These are phyloP conservation scores for Pichia inconspicua DNA, from an alignment of 1,139 yeast species.

Conservation along the genomic window DNA sequence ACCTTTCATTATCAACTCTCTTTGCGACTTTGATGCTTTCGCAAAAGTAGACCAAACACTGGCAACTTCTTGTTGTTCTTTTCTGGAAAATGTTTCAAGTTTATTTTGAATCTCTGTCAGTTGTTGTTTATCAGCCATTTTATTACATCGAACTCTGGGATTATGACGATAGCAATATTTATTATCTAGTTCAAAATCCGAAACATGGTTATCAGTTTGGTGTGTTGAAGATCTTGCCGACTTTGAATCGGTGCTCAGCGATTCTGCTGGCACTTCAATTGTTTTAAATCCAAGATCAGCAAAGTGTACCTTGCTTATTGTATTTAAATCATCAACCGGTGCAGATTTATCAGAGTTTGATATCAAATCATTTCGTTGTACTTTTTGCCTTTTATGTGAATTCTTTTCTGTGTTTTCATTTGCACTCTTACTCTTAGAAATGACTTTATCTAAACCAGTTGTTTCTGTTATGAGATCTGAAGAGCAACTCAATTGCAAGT, in stretches of 20 bases:
- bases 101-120: constrained; percentile 56
- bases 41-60: constrained; percentile 76
- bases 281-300: neutral
- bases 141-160: constrained; percentile 71
- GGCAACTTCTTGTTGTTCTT: constrained; percentile 64
- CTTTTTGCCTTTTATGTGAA: neutral
- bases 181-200: constrained; percentile 27
- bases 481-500: neutral
- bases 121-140: constrained; percentile 58
- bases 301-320: neutral
- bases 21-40: constrained; percentile 60
- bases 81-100: constrained; percentile 48
- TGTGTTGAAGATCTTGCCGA: neutral
- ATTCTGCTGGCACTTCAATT: neutral
- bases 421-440: neutral
- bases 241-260: neutral
- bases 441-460: neutral
- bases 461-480: neutral
- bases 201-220: neutral
- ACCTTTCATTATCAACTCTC: constrained; percentile 75
- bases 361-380: neutral
- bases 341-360: neutral
- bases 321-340: neutral
- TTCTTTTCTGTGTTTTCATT: neutral
- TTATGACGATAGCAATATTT: constrained; percentile 86